Percentiles rank a stretch among this genome's conserved stretches.
phyloP scores from a whole-genome alignment of 192 early-diverging fungal species.

The Spinellus fusiger region DNA sequence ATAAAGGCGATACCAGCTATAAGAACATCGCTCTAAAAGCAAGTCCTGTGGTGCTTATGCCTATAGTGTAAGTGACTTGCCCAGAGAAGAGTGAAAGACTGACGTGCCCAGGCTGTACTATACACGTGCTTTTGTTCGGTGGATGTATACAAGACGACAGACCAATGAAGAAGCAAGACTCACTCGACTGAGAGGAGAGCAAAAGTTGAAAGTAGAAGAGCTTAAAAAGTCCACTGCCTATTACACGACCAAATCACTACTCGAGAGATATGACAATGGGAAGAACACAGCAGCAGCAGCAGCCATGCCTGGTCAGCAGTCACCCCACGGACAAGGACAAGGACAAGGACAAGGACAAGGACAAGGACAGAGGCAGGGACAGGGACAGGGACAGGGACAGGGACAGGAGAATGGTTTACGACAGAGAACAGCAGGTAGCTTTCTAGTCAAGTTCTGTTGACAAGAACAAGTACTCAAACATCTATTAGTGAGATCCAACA shows the following conservation, averaged over 20 bases:
- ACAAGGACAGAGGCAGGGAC: background rate
- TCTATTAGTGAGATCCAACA: too few species aligned
- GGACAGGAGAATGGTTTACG: background rate
- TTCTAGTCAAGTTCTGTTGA: background rate
- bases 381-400: background rate
- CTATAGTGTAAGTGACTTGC: constrained; percentile 35
- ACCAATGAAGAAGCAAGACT: constrained; percentile 45
- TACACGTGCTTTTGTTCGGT: constrained; percentile 32
- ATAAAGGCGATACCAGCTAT: constrained; percentile 1
- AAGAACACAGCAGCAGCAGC: constrained; percentile 6
- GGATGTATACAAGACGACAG: constrained; percentile 45
- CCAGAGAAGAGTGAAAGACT: background rate
- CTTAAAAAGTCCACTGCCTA: constrained; percentile 93
- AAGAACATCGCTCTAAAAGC: background rate
- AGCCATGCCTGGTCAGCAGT: background rate
- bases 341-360: constrained; percentile 3
- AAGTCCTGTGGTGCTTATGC: constrained; percentile 9
- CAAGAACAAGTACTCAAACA: background rate
- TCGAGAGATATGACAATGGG: constrained; percentile 85
- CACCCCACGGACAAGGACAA: background rate
- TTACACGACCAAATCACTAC: constrained; percentile 80
- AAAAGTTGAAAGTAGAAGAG: constrained; percentile 80
- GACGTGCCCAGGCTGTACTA: constrained; percentile 4
- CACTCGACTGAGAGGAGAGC: constrained; percentile 40
- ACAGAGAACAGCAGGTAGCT: too few species aligned